These are phyloP conservation scores for Thielaviopsis populi DNA, from an alignment of 2,329 filamentous ascomycete genomes.

Conservation along the genomic window DNA sequence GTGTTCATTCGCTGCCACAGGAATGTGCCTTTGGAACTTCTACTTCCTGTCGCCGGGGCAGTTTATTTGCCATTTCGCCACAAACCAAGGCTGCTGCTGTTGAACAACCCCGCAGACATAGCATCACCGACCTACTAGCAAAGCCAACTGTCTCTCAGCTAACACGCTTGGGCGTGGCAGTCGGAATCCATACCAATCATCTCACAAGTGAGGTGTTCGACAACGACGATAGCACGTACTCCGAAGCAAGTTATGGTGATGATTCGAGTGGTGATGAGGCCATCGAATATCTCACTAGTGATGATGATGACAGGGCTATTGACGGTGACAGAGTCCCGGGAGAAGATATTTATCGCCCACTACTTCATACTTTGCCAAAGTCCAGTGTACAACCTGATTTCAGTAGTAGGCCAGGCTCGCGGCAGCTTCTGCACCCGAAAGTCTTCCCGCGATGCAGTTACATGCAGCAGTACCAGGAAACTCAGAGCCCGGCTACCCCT, in stretches of 20 bases:
- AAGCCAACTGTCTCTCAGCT: constrained; percentile 40
- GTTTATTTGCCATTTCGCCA: background rate
- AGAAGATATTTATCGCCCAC: background rate
- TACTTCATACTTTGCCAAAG: background rate
- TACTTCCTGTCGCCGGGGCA: background rate
- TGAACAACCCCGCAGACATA: constrained; percentile 10
- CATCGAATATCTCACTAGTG: constrained; percentile 19
- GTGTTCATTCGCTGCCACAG: constrained; percentile 21
- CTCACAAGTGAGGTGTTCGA: constrained; percentile 47
- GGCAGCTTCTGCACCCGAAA: background rate
- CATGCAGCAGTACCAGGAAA: background rate
- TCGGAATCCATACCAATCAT: constrained; percentile 63
- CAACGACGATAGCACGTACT: constrained; percentile 12
- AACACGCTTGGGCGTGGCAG: constrained; percentile 45
- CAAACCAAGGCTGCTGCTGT: background rate
- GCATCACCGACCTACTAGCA: constrained; percentile 34
- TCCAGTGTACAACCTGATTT: background rate
- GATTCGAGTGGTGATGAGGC: constrained; percentile 22
- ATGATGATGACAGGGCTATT: constrained; percentile 19
- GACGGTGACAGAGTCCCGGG: background rate
- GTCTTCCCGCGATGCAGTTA: constrained; percentile 18
- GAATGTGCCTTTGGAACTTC: background rate
- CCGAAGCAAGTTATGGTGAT: background rate
- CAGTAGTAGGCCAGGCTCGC: background rate
- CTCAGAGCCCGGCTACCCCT: constrained; percentile 1